Evolutionary conservation across 2,329 filamentous ascomycete genomes (phyloP).

Genomic region (Aspergillus melleus): DNA sequence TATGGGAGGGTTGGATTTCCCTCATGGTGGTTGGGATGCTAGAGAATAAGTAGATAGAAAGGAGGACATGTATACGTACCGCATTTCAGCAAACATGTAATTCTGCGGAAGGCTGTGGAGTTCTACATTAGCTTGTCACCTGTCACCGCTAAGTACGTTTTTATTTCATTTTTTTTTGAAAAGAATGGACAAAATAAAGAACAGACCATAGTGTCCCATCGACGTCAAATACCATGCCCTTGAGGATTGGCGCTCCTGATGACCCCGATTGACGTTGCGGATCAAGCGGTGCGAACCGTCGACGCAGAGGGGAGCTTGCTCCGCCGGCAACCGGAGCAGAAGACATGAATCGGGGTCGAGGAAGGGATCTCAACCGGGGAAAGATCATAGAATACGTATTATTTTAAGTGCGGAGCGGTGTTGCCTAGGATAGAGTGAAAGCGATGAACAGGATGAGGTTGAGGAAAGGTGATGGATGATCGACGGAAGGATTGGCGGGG

Average conservation of each 20-base stretch:
- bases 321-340: constrained; percentile 9
- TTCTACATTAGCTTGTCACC: neutral
- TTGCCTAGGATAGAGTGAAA: neutral
- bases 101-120: constrained; percentile 75
- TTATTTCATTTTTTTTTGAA: too few relatives aligned
- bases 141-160: neutral
- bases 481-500: neutral
- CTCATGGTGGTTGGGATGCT: neutral
- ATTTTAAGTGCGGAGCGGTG: neutral
- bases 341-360: constrained; percentile 18
- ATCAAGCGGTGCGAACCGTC: constrained; percentile 54
- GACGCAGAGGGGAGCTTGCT: constrained; percentile 24
- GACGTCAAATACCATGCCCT: constrained; percentile 80
- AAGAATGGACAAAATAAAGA: too few relatives aligned
- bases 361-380: neutral
- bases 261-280: constrained; percentile 24
- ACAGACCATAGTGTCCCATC: constrained; percentile 85
- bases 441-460: neutral
- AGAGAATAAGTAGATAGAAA: neutral
- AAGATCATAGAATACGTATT: neutral
- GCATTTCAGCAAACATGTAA: constrained; percentile 95
- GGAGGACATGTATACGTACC: constrained; percentile 36
- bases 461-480: neutral
- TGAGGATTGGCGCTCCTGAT: constrained; percentile 45
- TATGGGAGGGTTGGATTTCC: neutral